Base-by-base conservation (phyloP, 2,329 filamentous ascomycete genomes). In the Beauveria sp. region DNA sequence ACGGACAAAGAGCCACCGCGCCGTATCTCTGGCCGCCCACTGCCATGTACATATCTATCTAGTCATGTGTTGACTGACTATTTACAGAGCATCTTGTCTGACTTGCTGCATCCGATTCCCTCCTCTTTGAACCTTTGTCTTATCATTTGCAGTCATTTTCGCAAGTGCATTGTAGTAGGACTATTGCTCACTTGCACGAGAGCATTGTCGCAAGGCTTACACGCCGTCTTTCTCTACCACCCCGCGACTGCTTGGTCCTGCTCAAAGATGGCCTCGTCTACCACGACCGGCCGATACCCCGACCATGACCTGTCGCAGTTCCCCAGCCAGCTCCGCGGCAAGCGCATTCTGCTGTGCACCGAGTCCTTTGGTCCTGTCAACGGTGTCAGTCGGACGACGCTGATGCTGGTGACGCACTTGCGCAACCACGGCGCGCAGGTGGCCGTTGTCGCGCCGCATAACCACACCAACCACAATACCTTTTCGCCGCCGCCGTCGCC, bases 311-410 rank as follows among this genome's bases (percentile, higher is more conserved):
- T 79, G 57, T 72, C 77, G 12, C 64, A 71, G 45, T 84, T 83
- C 64, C 81, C 81, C 0, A 48, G 69, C 1, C 68, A 75, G 9
- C 77, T 89, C n/a, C 73, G 77, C 43, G 84, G 83, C 10, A 87
- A 85, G 71, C 82, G 81, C 64, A 79, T 90, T 64, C 74, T 90
- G 8, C 79, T 90, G 8, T 88, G 86, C 64, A 89, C 87, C 16
- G 88, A 90, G 70, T 89, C 86, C 0, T 87, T 89, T 62, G 87
- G 87, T 3, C 87, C 87, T 0, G 85, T 90, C 69, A 90, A 90
- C 69, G 87, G 88, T n/a, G 87, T 90, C 51, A 88, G 84, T 67
- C 80, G 86, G 64, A 90, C 87, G 5, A 90, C 88, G 0, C 76
- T 86, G 66, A 88, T 86, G 77, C 79, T 90, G 57, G 84, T 90